Base-by-base conservation (phyloP, 495 filamentous ascomycete species). In the Astrothelium macrocarpum region DNA sequence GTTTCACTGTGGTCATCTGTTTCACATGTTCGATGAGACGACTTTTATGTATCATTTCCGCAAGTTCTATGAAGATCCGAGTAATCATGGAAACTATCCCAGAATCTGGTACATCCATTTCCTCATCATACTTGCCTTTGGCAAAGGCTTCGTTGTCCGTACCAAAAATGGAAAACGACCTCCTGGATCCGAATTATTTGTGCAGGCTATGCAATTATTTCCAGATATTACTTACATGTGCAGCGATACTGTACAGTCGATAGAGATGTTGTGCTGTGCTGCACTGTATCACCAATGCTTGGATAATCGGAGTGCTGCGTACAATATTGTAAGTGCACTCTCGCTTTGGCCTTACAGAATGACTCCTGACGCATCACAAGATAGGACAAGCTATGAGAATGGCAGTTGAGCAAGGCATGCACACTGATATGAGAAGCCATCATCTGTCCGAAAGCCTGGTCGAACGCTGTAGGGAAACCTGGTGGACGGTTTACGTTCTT, bases 401-500 rank as follows among this genome's bases (percentile, higher is more conserved):
- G 64, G 76, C 77, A 2, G 71, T 77, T 59, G 75, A 72, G 18
- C 69, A 76, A 53, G 77, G 77, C 1, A 74, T 79, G 71, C 76
- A 79, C 63, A 79, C 76, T 0, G 70, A 75, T 53, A 78, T 79
- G 75, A 75, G 73, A 32, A 68, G 68, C 16, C 70, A 74, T 18
- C 69, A 72, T 53, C 64, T 78, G 0, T 74, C 72, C 9, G 70
- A 76, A 36, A 46, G 64, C 5, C 34, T 68, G 28, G 73, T 78
- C 1, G 71, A 79, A 56, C 70, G 77, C 59, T 76, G 71, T 45
- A 71, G 77, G 62, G 72, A 74, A 59, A 74, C 77, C 29, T 79
- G 77, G 77, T 79, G 77, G 77, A 79, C 77, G 0, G 69, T 78
- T 1, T 79, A 79, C 62, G 70, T 78, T 26, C 67, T 79, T 12